Evolutionary conservation across 129 eudicot genomes (phyloP).

Genomic region (Smallanthus sonchifolius): DNA sequence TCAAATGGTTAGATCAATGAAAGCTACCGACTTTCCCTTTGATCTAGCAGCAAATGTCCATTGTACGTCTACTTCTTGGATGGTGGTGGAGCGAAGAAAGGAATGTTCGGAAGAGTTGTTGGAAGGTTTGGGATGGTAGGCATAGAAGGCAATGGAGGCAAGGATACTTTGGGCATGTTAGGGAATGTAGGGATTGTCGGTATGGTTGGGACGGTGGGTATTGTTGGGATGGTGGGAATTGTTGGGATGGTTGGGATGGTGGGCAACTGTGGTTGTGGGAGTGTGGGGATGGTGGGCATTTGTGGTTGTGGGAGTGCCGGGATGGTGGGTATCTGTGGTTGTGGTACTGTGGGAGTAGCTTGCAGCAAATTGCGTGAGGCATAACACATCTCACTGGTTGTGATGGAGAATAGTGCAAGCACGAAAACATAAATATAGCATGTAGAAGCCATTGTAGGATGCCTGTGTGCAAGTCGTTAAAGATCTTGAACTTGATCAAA

Average conservation of each 20-base stretch:
- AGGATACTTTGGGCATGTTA: constrained; percentile 20
- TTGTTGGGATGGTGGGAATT: constrained; percentile 24
- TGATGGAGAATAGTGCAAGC: neutral
- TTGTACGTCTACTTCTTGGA: constrained; percentile 22
- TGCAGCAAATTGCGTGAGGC: constrained; percentile 24
- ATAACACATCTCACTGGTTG: constrained; percentile 15
- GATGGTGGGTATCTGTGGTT: constrained; percentile 16
- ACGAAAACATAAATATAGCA: neutral
- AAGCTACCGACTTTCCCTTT: neutral
- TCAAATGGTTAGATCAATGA: neutral
- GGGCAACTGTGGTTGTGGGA: constrained; percentile 23
- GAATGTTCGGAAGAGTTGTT: constrained; percentile 27
- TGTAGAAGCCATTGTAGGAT: constrained; percentile 6
- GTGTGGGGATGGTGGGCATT: constrained; percentile 10
- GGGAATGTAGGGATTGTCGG: constrained; percentile 19
- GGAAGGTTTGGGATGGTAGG: constrained; percentile 32
- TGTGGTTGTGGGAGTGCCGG: constrained; percentile 16
- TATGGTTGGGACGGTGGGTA: constrained; percentile 14
- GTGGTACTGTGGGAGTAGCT: constrained; percentile 12
- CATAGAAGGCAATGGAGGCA: constrained; percentile 35
- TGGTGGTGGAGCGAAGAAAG: constrained; percentile 34
- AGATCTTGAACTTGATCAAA: neutral
- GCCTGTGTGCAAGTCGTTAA: neutral
- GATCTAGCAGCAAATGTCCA: neutral
- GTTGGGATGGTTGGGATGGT: constrained; percentile 13